Evolutionary conservation across 768 basidiomycete genomes (phyloP).

Genomic region (Coprinopsis sp.): DNA sequence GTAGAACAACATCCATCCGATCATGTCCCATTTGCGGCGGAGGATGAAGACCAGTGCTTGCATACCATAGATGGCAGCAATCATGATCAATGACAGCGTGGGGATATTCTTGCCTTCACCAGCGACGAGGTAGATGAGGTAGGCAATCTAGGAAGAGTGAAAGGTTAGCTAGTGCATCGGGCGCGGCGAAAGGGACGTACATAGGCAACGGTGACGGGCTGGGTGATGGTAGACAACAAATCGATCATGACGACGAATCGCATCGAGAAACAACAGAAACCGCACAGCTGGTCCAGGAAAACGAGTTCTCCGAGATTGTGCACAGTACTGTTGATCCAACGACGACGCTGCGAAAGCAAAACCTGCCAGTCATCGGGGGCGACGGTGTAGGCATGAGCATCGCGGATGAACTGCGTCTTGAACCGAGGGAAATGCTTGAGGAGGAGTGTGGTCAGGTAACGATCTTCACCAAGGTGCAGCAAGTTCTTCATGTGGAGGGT

Average conservation of each 20-base stretch:
- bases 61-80: constrained; percentile 90
- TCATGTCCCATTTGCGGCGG: constrained; percentile 97
- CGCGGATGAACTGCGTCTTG: constrained; percentile 94
- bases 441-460: constrained; percentile 92
- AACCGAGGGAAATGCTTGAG: constrained; percentile 92
- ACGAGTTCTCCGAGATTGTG: constrained; percentile 94
- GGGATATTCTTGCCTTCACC: constrained; percentile 67
- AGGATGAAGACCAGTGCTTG: constrained; percentile 90
- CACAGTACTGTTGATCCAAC: constrained; percentile 99
- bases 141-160: constrained; percentile 59
- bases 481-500: constrained; percentile 99
- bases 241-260: constrained; percentile 98
- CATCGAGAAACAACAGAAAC: constrained; percentile 99
- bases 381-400: constrained; percentile 91
- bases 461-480: constrained; percentile 97
- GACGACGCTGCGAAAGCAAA: constrained; percentile 90
- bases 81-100: constrained; percentile 81
- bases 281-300: constrained; percentile 87
- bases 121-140: constrained; percentile 78
- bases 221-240: constrained; percentile 78
- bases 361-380: constrained; percentile 96
- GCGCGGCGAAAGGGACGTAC: no score
- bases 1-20: constrained; percentile 97
- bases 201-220: constrained; percentile 85
- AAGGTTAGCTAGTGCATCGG: no score